Percentiles rank a stretch among this genome's conserved stretches.
Evolutionary conservation across 176 grass and related monocot genomes (phyloP).

Genomic region (Chloris gayana): DNA sequence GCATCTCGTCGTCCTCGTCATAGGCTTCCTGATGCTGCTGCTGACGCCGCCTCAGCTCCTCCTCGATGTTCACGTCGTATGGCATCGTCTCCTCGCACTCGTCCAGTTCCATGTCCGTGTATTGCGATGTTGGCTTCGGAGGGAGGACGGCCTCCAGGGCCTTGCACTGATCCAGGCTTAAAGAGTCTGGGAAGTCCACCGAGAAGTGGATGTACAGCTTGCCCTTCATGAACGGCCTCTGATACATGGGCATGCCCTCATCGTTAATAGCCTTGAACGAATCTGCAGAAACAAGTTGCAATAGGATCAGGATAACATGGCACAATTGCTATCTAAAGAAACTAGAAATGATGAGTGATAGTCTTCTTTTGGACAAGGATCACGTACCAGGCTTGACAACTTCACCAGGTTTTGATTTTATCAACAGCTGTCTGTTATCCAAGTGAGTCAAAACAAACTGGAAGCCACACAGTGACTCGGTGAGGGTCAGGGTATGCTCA

Average conservation of each 20-base stretch:
- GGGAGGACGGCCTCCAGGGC: conserved; percentile 64
- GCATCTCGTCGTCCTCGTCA: conserved; percentile 76
- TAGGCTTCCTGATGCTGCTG: conserved; percentile 86
- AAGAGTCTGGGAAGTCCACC: conserved; percentile 70
- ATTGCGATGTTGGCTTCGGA: conserved; percentile 42
- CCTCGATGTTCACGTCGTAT: conserved; percentile 73
- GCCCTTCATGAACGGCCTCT: conserved; percentile 85
- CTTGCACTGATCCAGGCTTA: conserved; percentile 72
- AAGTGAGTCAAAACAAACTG: conserved; percentile 66
- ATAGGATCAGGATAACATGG: not conserved
- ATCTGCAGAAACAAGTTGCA: conserved; percentile 31
- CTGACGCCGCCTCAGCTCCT: conserved; percentile 77
- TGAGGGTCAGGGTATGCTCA: conserved; percentile 59
- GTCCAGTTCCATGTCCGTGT: conserved; percentile 85
- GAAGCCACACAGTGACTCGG: conserved; percentile 63
- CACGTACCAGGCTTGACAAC: conserved; percentile 67
- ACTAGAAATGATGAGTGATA: not conserved
- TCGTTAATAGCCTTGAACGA: conserved; percentile 88
- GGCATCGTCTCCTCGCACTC: conserved; percentile 90
- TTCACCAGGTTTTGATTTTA: conserved; percentile 83
- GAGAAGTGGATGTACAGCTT: conserved; percentile 92
- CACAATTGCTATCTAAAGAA: not conserved
- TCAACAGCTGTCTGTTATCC: conserved; percentile 72
- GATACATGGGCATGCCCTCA: conserved; percentile 89
- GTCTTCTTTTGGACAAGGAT: not conserved